A percentile compares a stretch with the other conserved stretches of the same genome.
phyloP scores from a whole-genome alignment of 495 filamentous ascomycete genomes.

The Aspergillus indologenus region DNA sequence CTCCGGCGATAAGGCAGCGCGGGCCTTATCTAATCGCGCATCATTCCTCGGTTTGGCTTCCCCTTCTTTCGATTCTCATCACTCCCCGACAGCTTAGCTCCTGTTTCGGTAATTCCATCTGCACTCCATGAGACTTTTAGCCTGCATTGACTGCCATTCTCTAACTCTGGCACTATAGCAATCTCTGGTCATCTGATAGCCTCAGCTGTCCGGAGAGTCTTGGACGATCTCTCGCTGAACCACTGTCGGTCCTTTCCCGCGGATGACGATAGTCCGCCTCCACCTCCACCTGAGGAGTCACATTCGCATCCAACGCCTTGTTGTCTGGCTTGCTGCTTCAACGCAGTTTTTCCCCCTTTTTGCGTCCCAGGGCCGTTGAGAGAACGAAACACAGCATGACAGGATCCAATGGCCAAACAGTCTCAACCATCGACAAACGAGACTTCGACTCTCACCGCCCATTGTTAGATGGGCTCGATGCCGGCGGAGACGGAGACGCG shows the following conservation, averaged over 20 bases:
- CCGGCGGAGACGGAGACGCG: constrained; percentile 20
- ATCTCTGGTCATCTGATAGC: not conserved
- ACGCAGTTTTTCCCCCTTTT: not conserved
- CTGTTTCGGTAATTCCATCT: not conserved
- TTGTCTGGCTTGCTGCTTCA: not conserved
- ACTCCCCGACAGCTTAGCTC: not conserved
- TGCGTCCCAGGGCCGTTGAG: not conserved
- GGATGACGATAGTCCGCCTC: not conserved
- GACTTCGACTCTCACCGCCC: constrained; percentile 57
- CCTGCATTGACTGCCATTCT: not conserved
- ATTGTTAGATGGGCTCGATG: constrained; percentile 36
- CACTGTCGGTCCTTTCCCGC: not conserved
- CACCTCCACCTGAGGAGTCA: not conserved
- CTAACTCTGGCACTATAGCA: not conserved
- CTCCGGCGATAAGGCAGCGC: constrained; percentile 22
- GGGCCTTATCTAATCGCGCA: constrained; percentile 6
- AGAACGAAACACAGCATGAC: constrained; percentile 23
- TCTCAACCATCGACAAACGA: constrained; percentile 50
- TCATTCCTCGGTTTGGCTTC: not conserved
- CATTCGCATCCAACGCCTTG: not conserved
- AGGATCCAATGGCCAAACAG: constrained; percentile 23
- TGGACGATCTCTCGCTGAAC: not conserved
- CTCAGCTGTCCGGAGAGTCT: not conserved
- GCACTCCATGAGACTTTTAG: not conserved
- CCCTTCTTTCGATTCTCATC: not conserved